phyloP scores from a whole-genome alignment of 169 alveolate species.

The Besnoitia besnoiti region DNA sequence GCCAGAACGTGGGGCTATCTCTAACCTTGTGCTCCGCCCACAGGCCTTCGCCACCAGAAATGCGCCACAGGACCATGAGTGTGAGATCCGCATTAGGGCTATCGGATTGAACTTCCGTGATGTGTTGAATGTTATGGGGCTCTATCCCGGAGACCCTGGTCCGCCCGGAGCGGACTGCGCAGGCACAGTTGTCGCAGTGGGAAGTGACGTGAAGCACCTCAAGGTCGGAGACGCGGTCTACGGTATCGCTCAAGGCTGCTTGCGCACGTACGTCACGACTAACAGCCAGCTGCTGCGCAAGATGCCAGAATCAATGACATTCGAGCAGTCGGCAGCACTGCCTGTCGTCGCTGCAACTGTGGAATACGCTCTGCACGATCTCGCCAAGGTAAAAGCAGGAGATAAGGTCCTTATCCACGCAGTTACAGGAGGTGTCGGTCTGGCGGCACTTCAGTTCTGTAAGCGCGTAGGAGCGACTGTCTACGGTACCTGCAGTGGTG shows the following conservation, averaged over 20 bases:
- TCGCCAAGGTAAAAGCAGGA: constrained; percentile 76
- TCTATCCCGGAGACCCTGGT: constrained; percentile 87
- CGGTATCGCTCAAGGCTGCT: constrained; percentile 79
- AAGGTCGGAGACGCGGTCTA: constrained; percentile 75
- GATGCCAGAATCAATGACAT: constrained; percentile 69
- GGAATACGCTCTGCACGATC: constrained; percentile 76
- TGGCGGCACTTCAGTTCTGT: constrained; percentile 76
- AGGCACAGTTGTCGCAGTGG: constrained; percentile 76
- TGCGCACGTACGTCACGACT: constrained; percentile 70
- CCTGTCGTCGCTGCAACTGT: constrained; percentile 79
- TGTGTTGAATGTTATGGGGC: constrained; percentile 79
- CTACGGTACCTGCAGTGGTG: constrained; percentile 78
- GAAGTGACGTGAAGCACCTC: constrained; percentile 61
- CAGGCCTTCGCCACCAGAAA: constrained; percentile 47
- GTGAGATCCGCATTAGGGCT: constrained; percentile 69
- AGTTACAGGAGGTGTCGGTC: constrained; percentile 80
- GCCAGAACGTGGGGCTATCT: constrained; percentile 69
- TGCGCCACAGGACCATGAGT: constrained; percentile 45
- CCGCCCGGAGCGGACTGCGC: constrained; percentile 83
- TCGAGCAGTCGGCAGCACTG: constrained; percentile 76
- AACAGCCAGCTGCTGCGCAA: constrained; percentile 60
- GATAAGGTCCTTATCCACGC: constrained; percentile 76
- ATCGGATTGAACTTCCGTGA: constrained; percentile 78
- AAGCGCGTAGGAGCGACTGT: constrained; percentile 76
- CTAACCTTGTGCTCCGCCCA: constrained; percentile 68